Evolutionary conservation across 108 stramenopile species (phyloP).

Genomic region (Tribonema minus): DNA sequence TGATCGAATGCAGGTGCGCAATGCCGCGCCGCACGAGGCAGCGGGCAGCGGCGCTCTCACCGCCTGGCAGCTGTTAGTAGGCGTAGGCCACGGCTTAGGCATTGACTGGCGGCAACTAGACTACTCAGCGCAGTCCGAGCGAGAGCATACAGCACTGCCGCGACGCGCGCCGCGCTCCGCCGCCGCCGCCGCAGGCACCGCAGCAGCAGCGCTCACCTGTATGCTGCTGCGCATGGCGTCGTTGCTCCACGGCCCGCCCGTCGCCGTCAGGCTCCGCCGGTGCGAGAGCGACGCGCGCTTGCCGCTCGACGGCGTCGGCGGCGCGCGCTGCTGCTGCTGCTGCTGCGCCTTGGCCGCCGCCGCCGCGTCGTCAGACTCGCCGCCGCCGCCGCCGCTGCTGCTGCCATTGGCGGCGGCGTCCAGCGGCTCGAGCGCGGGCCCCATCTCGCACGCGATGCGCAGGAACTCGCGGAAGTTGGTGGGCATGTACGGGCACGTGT

Average conservation of each 20-base stretch:
- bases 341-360: neutral
- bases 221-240: neutral
- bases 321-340: neutral
- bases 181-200: neutral
- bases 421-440: conserved; percentile 23
- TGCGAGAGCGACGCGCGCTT: no score
- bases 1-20: no score
- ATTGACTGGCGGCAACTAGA: no score
- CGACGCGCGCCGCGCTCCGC: no score
- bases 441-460: conserved; percentile 46
- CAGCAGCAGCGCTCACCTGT: no score
- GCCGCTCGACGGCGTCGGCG: neutral
- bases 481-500: conserved; percentile 59
- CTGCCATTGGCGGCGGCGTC: neutral
- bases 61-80: no score
- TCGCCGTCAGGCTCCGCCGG: no score
- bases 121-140: no score
- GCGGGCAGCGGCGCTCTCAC: no score
- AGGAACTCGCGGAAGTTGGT: conserved; percentile 55
- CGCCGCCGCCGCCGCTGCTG: neutral
- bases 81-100: no score
- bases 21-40: no score
- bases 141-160: no score
- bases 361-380: neutral
- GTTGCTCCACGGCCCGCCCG: neutral